A percentile compares a stretch with the other conserved stretches of the same genome.
Conservation (phyloP, 768 basidiomycete genomes). For the Myochromella boudieri region DNA sequence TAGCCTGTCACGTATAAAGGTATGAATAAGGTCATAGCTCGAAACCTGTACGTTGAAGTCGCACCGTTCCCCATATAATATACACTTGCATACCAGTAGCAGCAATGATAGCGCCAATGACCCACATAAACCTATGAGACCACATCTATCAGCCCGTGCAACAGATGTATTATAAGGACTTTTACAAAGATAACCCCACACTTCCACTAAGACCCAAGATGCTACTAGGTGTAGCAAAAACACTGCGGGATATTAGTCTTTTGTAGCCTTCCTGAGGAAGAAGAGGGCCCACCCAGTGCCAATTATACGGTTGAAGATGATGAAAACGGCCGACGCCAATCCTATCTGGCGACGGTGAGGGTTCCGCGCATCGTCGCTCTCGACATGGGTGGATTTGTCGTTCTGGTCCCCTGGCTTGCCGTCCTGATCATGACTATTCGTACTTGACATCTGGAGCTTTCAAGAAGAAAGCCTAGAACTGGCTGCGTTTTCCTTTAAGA, state of each 20-base stretch:
- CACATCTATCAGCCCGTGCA: neutral
- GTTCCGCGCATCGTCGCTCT: conserved; percentile 3
- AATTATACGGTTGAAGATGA: conserved; percentile 38
- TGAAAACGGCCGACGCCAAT: conserved; percentile 30
- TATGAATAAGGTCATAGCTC: neutral
- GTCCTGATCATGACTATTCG: neutral
- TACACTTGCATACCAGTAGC: conserved; percentile 36
- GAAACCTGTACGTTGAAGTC: too few species aligned
- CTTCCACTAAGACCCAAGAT: conserved; percentile 32
- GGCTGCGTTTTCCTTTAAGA: neutral
- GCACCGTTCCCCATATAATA: conserved; percentile 33
- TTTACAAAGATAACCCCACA: conserved; percentile 31
- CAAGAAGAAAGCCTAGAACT: neutral
- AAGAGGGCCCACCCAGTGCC: conserved; percentile 32
- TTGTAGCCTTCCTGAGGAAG: neutral
- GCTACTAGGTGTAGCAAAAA: conserved; percentile 35
- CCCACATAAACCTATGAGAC: conserved; percentile 30
- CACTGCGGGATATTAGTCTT: conserved; percentile 16
- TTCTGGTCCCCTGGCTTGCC: neutral
- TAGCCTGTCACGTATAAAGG: conserved; percentile 10
- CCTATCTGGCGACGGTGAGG: conserved; percentile 23
- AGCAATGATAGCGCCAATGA: conserved; percentile 34
- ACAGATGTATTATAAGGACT: neutral
- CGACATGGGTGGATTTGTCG: neutral
- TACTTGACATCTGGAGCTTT: neutral